Evolutionary conservation across 2,329 filamentous ascomycete genomes (phyloP), one percentile per base, ranked within the genome.

Genomic region (Trichoderma atroviride): DNA sequence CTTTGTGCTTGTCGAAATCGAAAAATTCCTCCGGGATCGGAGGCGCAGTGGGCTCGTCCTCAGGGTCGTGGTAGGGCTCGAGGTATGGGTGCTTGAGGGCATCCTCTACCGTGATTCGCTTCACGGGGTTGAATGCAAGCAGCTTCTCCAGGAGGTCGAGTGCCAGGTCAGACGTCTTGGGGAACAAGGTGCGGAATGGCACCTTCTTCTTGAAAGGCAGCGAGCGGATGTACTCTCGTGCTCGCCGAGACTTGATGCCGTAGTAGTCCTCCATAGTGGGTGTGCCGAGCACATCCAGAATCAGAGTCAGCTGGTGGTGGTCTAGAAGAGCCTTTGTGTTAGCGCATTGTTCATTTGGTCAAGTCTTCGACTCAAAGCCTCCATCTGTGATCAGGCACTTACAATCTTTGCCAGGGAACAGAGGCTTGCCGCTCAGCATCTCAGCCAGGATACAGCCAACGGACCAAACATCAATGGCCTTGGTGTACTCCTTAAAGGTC

Each of bases 241-340:
- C 96, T 77, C 96, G 93, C 74, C 96, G 92, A 66, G 96, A 98
- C 84, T 99, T 99, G 88, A 99, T 99, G 73, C 96, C 96, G 77
- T 99, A 99, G 87, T 99, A 99, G 80, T 99, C 96, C 81, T 99
- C 96, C 96, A 99, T 99, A 14, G 96, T 99, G 3, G 96, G 96
- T 3, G 96, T 99, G 73, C 96, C 96, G 70, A 99, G 91, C 63
- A 99, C 95, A 76, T 99, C 96, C 74, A 99, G 87, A 78, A 99
- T 99, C 72, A 99, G 86, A 7, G 96, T 99, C 76, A 99, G 85
- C 83, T 99, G 96, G 83, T 99, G 96, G 82, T 99, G 96, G 80
- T 99, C 93, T 97, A 74, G 13, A 58, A 16, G 33, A 33, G 14
- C 27, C 2, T 19, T 40, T 31, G 16, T 7, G 50, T 64, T 16